phyloP scores from a whole-genome alignment of 73 alveolate species.

The Paramecium bursaria region DNA sequence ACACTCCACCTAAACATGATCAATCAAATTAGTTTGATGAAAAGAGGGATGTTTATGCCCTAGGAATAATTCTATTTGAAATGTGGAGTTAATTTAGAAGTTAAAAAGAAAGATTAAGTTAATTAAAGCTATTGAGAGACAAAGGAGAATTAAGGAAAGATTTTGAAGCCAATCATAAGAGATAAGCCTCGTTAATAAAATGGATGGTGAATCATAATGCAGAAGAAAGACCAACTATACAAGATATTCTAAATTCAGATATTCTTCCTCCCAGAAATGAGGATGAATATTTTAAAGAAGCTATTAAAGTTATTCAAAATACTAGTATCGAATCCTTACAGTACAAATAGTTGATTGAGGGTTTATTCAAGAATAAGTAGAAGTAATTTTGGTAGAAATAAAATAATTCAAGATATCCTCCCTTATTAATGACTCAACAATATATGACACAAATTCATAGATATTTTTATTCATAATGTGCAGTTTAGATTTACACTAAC shows the following conservation, averaged over 20 bases:
- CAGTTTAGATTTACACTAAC: constrained; percentile 16
- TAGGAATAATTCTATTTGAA: constrained; percentile 66
- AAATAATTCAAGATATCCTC: constrained; percentile 6
- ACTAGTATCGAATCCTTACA: neutral
- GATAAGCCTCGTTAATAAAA: constrained; percentile 55
- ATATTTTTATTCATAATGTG: constrained; percentile 20
- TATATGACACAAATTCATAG: constrained; percentile 12
- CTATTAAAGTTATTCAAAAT: neutral
- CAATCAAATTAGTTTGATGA: constrained; percentile 62
- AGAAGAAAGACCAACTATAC: constrained; percentile 23
- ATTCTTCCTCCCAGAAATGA: constrained; percentile 33
- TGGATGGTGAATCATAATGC: constrained; percentile 60
- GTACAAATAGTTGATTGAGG: constrained; percentile 16
- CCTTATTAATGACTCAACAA: neutral
- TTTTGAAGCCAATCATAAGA: constrained; percentile 52
- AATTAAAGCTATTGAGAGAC: constrained; percentile 18
- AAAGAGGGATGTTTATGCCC: constrained; percentile 61
- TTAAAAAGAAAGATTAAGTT: constrained; percentile 54
- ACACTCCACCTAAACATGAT: constrained; percentile 64
- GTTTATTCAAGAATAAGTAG: constrained; percentile 30
- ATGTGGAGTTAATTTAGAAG: constrained; percentile 67
- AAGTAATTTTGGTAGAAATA: constrained; percentile 14
- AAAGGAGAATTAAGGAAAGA: constrained; percentile 40
- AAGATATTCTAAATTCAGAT: constrained; percentile 33
- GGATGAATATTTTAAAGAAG: constrained; percentile 56